phyloP scores from a whole-genome alignment of 1,284 basidiomycete genomes.

The Sphagnurus paluster region DNA sequence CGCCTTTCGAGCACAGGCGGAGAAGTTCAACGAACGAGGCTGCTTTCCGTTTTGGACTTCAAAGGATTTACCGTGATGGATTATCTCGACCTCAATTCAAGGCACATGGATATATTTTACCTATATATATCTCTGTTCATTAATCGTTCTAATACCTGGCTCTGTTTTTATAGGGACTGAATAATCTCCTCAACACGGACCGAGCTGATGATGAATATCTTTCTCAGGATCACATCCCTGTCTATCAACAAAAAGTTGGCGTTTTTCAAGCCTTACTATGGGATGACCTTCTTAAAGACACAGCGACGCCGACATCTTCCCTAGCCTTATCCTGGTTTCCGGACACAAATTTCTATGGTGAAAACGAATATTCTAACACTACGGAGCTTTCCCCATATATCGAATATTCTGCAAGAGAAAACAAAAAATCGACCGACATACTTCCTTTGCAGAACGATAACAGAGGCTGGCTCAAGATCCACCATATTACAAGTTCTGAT shows the following conservation, averaged over 20 bases:
- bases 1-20: neutral
- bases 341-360: slow-evolving; percentile 9
- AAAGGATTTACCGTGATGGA: slow-evolving; percentile 44
- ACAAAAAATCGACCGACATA: too few relatives aligned
- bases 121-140: slow-evolving; percentile 5
- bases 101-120: slow-evolving; percentile 33
- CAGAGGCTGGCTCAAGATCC: neutral
- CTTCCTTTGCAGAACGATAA: too few relatives aligned
- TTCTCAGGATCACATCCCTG: slow-evolving; percentile 20
- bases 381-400: too few relatives aligned
- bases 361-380: slow-evolving; percentile 8
- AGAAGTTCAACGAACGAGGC: slow-evolving; percentile 31
- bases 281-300: slow-evolving; percentile 15
- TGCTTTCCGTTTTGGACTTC: slow-evolving; percentile 45
- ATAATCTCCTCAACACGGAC: slow-evolving; percentile 14
- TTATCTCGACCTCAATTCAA: slow-evolving; percentile 50
- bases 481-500: too few relatives aligned
- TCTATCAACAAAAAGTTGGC: slow-evolving; percentile 8
- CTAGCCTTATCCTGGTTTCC: slow-evolving; percentile 4
- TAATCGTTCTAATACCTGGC: slow-evolving; percentile 1
- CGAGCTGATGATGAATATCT: slow-evolving; percentile 29
- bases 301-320: neutral
- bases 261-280: slow-evolving; percentile 15
- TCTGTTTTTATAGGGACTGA: slow-evolving; percentile 17
- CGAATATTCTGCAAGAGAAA: too few relatives aligned